Base-by-base conservation (phyloP, 176 grass and related monocot species). In the Cenchrus americanus region DNA sequence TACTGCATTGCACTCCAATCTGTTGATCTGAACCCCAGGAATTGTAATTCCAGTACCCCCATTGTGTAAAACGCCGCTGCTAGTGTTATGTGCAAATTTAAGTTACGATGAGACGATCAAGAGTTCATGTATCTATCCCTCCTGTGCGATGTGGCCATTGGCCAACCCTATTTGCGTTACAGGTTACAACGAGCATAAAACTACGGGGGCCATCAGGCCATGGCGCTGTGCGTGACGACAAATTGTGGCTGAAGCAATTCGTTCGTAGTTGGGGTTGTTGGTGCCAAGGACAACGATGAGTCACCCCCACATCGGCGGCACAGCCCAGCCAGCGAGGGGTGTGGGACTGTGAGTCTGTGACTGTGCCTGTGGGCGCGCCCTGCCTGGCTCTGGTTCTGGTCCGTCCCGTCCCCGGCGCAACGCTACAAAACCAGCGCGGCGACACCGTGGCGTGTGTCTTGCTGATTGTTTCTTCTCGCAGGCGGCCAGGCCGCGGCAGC, bases 21-120 rank as follows among this genome's bases (percentile, higher is more conserved):
- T 69, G n/a, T 55, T 66, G 27, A 66, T 46, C 52, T 40, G 68
- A 87, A 90, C 80, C 44, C 44, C 44, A 30, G 63, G 75, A 52
- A 80, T 54, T 90, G 89, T 90, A 78, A 84, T 80, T 19, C 60
- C 88, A 83, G 88, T 87, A 48, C 62, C 70, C 70, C 61, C 34
- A 54, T 8, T 87, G 60, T 83, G 88, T 80, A 73, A 73, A 53
- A 73, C 15, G 23, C 71, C 24, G 1, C 71, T 14, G 0, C 71
- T 53, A 4, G 48, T 14, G 40, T 62, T 53, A 5, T 82, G 59
- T 86, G 49, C 8, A 77, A 78, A 78, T 53, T 23, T 66, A n/a
- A 86, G 13, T 22, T 63, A 11, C 65, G 65, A 34, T 77, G 65
- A 34, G 58, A 15, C 42, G 18, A 10, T 11, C 27, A 22, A 5